phyloP scores from a whole-genome alignment of 306 rosid genomes.

The Glycyrrhiza uralensis region DNA sequence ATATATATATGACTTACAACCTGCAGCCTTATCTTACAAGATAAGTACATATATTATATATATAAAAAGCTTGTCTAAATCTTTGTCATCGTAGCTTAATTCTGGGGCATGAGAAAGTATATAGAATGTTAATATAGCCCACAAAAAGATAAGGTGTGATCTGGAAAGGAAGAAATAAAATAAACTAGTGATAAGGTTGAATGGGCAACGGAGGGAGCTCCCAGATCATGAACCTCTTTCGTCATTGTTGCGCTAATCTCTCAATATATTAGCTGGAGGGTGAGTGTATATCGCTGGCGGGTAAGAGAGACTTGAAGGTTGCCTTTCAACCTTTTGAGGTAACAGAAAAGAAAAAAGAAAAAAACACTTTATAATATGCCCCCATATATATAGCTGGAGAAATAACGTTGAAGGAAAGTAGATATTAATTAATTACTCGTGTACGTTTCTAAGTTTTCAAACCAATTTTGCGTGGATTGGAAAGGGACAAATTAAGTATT shows the following conservation, averaged over 20 bases:
- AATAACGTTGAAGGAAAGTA: background rate
- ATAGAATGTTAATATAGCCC: background rate
- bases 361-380: no score
- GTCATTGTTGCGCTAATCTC: background rate
- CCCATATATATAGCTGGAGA: no score
- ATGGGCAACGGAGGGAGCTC: background rate
- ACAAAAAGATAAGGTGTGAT: background rate
- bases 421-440: background rate
- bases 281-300: background rate
- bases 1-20: background rate
- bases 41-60: no score
- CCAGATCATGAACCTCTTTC: background rate
- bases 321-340: background rate
- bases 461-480: no score
- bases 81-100: background rate
- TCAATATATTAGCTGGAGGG: conserved; percentile 12
- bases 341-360: no score
- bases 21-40: background rate
- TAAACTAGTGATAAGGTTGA: background rate
- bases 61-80: background rate
- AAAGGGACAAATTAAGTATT: no score
- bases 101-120: background rate
- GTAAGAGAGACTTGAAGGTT: background rate
- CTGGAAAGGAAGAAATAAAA: background rate
- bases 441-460: no score